A percentile compares a stretch with the other conserved stretches of the same genome.
phyloP scores from a whole-genome alignment of 352 stramenopile genomes.

The Globisporangium abappressorium region DNA sequence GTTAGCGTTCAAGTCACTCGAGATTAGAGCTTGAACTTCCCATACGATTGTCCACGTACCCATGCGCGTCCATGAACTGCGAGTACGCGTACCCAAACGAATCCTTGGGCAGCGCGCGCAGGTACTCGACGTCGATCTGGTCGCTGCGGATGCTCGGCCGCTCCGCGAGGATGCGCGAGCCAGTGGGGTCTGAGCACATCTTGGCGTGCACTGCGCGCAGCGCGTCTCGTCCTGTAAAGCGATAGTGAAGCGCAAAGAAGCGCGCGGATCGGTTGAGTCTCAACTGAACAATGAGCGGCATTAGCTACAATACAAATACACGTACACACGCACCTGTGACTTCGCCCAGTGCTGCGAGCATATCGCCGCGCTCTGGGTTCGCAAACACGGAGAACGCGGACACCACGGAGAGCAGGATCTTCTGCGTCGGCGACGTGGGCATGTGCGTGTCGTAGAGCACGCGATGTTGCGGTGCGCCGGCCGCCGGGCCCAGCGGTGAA shows the following conservation, averaged over 20 bases:
- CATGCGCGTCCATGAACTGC: conserved; percentile 89
- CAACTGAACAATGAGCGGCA: too few species aligned
- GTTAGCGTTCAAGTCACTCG: not conserved
- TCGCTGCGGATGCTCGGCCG: conserved; percentile 79
- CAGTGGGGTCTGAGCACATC: conserved; percentile 88
- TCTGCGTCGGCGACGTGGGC: conserved; percentile 81
- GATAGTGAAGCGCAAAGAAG: not conserved
- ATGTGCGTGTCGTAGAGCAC: conserved; percentile 72
- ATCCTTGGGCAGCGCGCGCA: conserved; percentile 62
- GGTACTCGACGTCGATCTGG: conserved; percentile 65
- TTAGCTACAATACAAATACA: not conserved
- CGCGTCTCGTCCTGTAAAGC: conserved; percentile 52
- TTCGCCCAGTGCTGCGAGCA: conserved; percentile 94
- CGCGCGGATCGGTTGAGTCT: not conserved
- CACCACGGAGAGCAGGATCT: conserved; percentile 82
- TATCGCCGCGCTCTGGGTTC: conserved; percentile 93
- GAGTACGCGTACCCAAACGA: conserved; percentile 91
- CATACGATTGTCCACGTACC: conserved; percentile 21
- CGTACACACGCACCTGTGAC: conserved; percentile 67
- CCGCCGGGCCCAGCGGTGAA: conserved; percentile 10
- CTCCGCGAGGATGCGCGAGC: conserved; percentile 86
- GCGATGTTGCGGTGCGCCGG: conserved; percentile 45
- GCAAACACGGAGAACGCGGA: conserved; percentile 88
- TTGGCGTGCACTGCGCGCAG: conserved; percentile 74
- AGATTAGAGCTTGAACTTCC: not conserved